Evolutionary conservation across 2,329 filamentous ascomycete genomes (phyloP), one percentile per base, ranked within the genome.

Genomic region (Phoma sp.): DNA sequence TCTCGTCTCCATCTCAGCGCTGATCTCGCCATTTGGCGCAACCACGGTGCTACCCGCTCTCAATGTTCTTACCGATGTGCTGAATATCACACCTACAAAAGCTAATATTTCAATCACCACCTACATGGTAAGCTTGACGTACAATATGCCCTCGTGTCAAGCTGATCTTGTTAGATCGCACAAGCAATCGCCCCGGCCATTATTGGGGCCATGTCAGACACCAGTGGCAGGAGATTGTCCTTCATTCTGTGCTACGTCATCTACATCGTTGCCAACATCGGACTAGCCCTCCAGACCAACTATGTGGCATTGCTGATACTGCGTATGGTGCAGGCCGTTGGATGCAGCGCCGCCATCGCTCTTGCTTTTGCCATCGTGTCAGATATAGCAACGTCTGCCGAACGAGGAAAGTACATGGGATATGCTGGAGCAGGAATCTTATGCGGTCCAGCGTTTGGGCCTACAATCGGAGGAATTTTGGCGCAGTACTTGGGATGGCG

Each of bases 381-480:
- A 0, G 91, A 95, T 63, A 80, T 93, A 3, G 81, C 87, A 0
- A 86, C 88, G 0, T 86, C 84, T 38, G 82, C 85, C 0, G 88
- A 93, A 69, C 80, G 91, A 60, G 91, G 90, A 1, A 84, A 82
- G 57, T 93, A 90, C 65, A 88, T 93, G 75, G 77, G 89, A 83
- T 51, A 83, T 86, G 53, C 84, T 87, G n/a, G 82, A 80, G 34
- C 80, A 80, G 6, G 86, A 83, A 15, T 70, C 3, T 42, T 73
- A 10, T 65, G 71, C 57, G 62, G 73, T 10, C 57, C 69, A 26
- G 60, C 69, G 6, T 68, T 73, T 42, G 73, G 70, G 0, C 74
- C 74, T 25, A 71, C 72, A 0, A 69, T 77, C 10, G 74, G 74
- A 18, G 67, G 64, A 2, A 52, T 71, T 0, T 42, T 71, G 2